Evolutionary conservation across 2,329 filamentous ascomycete species (phyloP), one percentile per base, ranked within the genome.

Genomic region (Neofusicoccum sp.): DNA sequence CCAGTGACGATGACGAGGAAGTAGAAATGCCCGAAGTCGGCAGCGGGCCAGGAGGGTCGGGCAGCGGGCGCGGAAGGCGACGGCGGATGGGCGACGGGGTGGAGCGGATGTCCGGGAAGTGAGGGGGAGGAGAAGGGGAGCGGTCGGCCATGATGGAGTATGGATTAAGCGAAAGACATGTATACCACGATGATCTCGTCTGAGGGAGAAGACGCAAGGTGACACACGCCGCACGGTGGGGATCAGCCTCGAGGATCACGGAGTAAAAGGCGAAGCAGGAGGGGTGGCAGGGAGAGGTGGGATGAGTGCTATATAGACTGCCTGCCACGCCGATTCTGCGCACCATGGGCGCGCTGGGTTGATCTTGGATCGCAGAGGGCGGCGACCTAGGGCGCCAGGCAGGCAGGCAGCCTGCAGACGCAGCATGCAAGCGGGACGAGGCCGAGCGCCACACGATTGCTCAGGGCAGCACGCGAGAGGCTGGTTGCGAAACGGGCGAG

Each of bases 21-120:
- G 56, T 30, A n/a, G 43, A 44, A 40, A 44, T 28, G 43, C 31
- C 57, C 5, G 45, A 28, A 26, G 28, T n/a, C 14, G 33, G 34
- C 11, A 58, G 54, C n/a, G 24, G 26, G n/a, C 34, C 24, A 8
- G 57, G 57, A 3, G 44, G 57, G 8, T 59, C 57, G 24, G 57
- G 57, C 57, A 59, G 26, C 9, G 57, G 57, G 33, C 45, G 44
- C 6, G 57, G 57, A 11, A 59, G 57, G 44, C 44, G 57, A 44
- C 44, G 57, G 26, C 44, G 44, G n/a, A 49, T 20, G 44, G 44
- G 44, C 26, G 34, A 49, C 6, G 57, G 57, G 26, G 44, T 41
- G 38, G 57, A 49, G 20, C 44, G 44, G 38, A 56, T 16, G 38
- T 56, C 51, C 26, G 57, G 57, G 57, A 59, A 59, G 57, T 59